A percentile compares a stretch with the other conserved stretches of the same genome.
phyloP scores from a whole-genome alignment of 2,329 filamentous ascomycete species.

The Phaeosphaeria sp. region DNA sequence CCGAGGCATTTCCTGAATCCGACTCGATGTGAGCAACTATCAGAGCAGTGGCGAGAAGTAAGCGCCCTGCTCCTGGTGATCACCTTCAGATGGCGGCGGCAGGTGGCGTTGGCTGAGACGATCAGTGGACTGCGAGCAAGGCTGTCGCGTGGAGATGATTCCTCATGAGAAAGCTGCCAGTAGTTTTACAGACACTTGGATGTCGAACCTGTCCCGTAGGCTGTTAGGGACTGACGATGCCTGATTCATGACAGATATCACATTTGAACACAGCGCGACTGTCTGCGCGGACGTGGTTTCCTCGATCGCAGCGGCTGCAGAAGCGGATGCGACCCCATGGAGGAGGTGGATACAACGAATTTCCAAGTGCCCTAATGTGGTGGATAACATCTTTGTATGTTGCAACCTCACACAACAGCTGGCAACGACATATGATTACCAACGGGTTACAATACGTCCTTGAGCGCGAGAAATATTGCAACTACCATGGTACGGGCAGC shows the following conservation, averaged over 20 bases:
- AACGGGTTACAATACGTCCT: constrained; percentile 8
- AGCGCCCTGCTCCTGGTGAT: no score
- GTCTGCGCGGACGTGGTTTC: constrained; percentile 9
- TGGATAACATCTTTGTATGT: constrained; percentile 7
- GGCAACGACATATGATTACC: not conserved
- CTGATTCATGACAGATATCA: constrained; percentile 5
- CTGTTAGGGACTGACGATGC: not conserved
- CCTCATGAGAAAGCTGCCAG: not conserved
- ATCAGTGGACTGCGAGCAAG: not conserved
- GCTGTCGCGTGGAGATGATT: not conserved
- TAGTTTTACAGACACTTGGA: constrained; percentile 10
- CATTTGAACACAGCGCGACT: constrained; percentile 11
- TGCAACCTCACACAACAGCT: not conserved
- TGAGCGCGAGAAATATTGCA: constrained; percentile 15
- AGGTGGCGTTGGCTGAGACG: not conserved
- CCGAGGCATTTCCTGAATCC: no score
- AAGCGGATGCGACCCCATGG: constrained; percentile 9
- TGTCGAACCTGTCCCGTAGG: constrained; percentile 5
- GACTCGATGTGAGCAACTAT: no score
- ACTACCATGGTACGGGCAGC: constrained; percentile 18
- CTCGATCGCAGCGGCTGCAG: constrained; percentile 15
- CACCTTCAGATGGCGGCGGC: not conserved
- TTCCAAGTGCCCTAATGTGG: constrained; percentile 2
- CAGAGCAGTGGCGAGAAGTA: no score
- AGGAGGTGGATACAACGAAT: constrained; percentile 3